phyloP scores from a whole-genome alignment of 1,284 basidiomycete genomes.

The Phylloporus sp. region DNA sequence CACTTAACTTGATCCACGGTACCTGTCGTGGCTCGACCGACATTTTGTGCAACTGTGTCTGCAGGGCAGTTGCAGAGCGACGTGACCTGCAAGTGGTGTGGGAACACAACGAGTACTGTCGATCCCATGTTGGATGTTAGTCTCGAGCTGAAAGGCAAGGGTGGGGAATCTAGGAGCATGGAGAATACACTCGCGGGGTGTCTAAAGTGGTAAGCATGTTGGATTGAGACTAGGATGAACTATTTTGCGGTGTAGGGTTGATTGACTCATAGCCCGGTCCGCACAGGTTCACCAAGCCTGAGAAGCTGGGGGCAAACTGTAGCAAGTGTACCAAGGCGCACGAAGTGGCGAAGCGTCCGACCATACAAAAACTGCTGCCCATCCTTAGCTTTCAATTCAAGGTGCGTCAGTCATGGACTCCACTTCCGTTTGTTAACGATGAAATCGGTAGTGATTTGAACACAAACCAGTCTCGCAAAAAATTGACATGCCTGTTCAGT shows the following conservation, averaged over 20 bases:
- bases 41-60: no score
- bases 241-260: background rate
- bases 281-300: slow-evolving; percentile 77
- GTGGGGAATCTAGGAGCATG: slow-evolving; percentile 45
- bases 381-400: slow-evolving; percentile 97
- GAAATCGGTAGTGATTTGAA: slow-evolving; percentile 76
- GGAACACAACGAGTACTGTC: no score
- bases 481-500: slow-evolving; percentile 85
- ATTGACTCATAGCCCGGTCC: background rate
- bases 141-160: no score
- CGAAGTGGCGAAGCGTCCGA: slow-evolving; percentile 85
- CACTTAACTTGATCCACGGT: no score
- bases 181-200: slow-evolving; percentile 75
- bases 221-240: background rate
- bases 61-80: no score
- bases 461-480: slow-evolving; percentile 83
- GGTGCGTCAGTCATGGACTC: slow-evolving; percentile 50
- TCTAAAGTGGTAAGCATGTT: slow-evolving; percentile 64
- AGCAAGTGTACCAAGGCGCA: slow-evolving; percentile 75
- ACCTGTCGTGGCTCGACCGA: no score
- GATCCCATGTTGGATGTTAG: no score
- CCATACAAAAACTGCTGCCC: slow-evolving; percentile 85
- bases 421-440: background rate
- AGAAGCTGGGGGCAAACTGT: slow-evolving; percentile 77
- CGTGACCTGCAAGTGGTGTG: no score